Evolutionary conservation across 768 basidiomycete genomes (phyloP).

Genomic region (Boletus insuetus): DNA sequence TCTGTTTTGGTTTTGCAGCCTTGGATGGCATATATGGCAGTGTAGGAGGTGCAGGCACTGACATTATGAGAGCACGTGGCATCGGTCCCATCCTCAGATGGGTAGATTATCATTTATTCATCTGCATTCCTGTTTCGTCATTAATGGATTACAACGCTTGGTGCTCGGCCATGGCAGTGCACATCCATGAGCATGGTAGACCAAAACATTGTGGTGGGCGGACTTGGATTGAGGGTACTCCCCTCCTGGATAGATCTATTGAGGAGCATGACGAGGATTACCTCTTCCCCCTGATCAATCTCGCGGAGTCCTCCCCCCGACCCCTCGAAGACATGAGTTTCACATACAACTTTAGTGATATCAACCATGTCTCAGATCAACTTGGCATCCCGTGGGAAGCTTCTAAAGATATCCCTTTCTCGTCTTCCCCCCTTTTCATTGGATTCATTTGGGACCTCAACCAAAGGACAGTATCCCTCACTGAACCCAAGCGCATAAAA

Average conservation of each 20-base stretch:
- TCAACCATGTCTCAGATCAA: accelerated
- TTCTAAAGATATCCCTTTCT: conserved; percentile 1
- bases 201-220: background rate
- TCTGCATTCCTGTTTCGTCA: background rate
- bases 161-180: too few species aligned
- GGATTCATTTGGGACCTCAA: background rate
- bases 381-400: background rate
- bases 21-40: background rate
- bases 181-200: too few species aligned
- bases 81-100: background rate
- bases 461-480: accelerated
- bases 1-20: background rate
- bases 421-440: background rate
- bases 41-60: accelerated
- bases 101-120: background rate
- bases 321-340: accelerated
- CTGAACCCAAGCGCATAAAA: background rate
- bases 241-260: background rate
- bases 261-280: background rate
- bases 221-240: background rate
- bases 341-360: background rate
- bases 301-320: accelerated
- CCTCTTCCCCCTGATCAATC: background rate
- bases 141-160: too few species aligned
- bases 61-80: background rate